Evolutionary conservation across 768 basidiomycete species (phyloP), one percentile per base, ranked within the genome.

Genomic region (Pleurotus citrinopileatus): DNA sequence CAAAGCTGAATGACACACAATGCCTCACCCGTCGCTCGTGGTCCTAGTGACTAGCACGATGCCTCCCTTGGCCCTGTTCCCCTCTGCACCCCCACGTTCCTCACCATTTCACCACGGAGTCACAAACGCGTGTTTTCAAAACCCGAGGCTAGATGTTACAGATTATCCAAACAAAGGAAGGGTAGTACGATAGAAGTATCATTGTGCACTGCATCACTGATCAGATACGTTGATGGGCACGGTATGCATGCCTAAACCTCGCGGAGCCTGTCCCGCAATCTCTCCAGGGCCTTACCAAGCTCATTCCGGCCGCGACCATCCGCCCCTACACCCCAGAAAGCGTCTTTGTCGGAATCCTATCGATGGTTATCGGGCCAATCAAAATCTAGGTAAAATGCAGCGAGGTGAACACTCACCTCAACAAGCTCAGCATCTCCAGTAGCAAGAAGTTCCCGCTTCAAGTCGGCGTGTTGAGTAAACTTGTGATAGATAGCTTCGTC

Each of bases 311-410:
- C 88, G 60, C 74, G 70, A 23, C 77, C 70, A 64, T 90, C 84
- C 34, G 78, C 72, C 4, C 88, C 88, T 56, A 82, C 67, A n/a
- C 88, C 88, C 87, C 88, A 90, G 67, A 89, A 89, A 36, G 85
- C 74, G 65, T 90, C 88, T 58, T 82, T 84, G 55, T 84, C 83
- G n/a, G 86, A 88, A 61, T 86, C 79, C 86, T 87, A 22, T 51
- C 15, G 7, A 40, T 7, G 19, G 17, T 40, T 7, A 22, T 47
- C 32, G 17, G 23, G 10, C 45, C 19, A 20, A 52, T 45, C 43
- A 57, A 45, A 19, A 15, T 25, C 26, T 50, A 38, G 13, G 25
- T 25, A 55, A 60, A 53, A 29, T 29, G 42, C 50, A 43, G 26
- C 46, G 55, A 7, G 38, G 19, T 40, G 7, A 40, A n/a, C 38